Percentiles rank a stretch among this genome's conserved stretches.
Evolutionary conservation across 2,329 filamentous ascomycete genomes (phyloP).

Genomic region (Colletotrichum musae): DNA sequence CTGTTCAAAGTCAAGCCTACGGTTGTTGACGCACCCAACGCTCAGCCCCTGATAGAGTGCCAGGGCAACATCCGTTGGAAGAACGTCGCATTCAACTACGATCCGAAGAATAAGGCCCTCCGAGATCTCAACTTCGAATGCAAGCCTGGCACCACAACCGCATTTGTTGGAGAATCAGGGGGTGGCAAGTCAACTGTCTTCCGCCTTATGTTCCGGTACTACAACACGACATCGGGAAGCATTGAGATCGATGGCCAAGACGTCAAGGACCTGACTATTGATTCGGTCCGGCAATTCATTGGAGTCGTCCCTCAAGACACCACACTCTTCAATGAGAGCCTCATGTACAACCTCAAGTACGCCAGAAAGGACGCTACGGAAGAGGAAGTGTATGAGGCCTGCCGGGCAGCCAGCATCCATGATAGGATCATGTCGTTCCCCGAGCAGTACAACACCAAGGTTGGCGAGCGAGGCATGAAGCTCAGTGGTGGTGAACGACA

Average conservation of each 20-base stretch:
- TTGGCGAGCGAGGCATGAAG: slow-evolving; percentile 89
- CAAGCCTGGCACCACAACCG: slow-evolving; percentile 90
- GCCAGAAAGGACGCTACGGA: slow-evolving; percentile 86
- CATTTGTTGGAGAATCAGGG: slow-evolving; percentile 95
- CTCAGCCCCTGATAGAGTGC: slow-evolving; percentile 75
- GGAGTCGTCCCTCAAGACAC: slow-evolving; percentile 98
- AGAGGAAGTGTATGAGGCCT: slow-evolving; percentile 86
- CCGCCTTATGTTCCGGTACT: slow-evolving; percentile 95
- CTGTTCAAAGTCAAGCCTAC: slow-evolving; percentile 97
- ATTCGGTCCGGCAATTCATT: slow-evolving; percentile 91
- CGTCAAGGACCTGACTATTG: slow-evolving; percentile 89
- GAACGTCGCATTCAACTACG: slow-evolving; percentile 92
- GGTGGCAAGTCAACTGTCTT: slow-evolving; percentile 98
- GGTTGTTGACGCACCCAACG: slow-evolving; percentile 82
- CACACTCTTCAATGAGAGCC: slow-evolving; percentile 91
- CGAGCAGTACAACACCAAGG: slow-evolving; percentile 89
- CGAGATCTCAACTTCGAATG: slow-evolving; percentile 89
- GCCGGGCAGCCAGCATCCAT: slow-evolving; percentile 89
- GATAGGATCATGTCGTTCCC: slow-evolving; percentile 93
- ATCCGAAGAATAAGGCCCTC: slow-evolving; percentile 86
- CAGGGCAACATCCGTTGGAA: slow-evolving; percentile 88
- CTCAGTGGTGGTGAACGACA: slow-evolving; percentile 95
- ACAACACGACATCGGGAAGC: slow-evolving; percentile 84
- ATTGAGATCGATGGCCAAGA: slow-evolving; percentile 90
- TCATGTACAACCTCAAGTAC: slow-evolving; percentile 96